Evolutionary conservation across 2,329 filamentous ascomycete species (phyloP), one percentile per base, ranked within the genome.

Genomic region (Graphiopsis chlorocephala): DNA sequence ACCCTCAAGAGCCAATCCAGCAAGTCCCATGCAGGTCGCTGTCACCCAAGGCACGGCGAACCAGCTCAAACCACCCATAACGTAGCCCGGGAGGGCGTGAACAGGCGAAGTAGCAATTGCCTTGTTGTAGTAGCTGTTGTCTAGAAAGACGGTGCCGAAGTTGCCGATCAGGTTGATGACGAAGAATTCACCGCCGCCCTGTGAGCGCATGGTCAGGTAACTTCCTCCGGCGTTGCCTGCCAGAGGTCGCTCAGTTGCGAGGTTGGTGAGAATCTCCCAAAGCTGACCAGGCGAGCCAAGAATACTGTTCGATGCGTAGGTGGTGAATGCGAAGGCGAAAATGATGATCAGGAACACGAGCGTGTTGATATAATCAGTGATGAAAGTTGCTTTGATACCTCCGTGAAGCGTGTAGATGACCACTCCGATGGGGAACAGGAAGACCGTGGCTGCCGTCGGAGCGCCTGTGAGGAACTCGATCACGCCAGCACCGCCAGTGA

Each of bases 61-160:
- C 93, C 93, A 97, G 60, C 86, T 88, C 1, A 96, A 83, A 23
- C 93, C 93, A 5, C 93, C 93, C 67, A 94, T 85, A 61, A 97
- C 89, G 73, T 97, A 97, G n/a, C 93, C 93, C 0, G 93, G 93
- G 2, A 97, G 86, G 0, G 93, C 93, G 50, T 94, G 88, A 0
- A 94, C 90, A 0, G 92, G 92, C 23, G 88, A 90, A 0, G 93
- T 92, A 10, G 93, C 92, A 72, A 97, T 96, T n/a, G 92, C 93
- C 78, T 96, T 96, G 83, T 96, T 95, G 79, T 93, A 96, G 80
- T 96, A 96, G 20, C 90, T 70, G 23, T 74, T 67, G 74, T 96
- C 92, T 50, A 92, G 83, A 80, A 96, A 96, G 3, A 96, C 91
- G 1, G 90, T 93, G 8, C 82, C 89, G 65, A 94, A 95, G 78